Evolutionary conservation across 495 filamentous ascomycete species (phyloP).

Genomic region (Aspergillus funiculosus): DNA sequence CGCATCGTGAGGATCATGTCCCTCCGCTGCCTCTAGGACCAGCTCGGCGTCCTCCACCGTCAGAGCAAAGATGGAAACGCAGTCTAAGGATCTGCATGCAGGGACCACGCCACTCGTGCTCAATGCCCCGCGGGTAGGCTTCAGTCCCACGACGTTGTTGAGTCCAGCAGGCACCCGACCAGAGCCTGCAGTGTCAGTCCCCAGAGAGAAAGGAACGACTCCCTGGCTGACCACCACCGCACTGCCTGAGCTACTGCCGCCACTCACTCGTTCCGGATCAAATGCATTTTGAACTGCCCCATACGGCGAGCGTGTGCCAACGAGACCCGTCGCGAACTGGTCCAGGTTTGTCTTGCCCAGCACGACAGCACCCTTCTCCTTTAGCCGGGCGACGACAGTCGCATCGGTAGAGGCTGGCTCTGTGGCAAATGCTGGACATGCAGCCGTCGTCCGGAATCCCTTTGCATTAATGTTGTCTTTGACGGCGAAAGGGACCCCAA

Average conservation of each 20-base stretch:
- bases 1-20: constrained; percentile 48
- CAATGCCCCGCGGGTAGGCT: constrained; percentile 60
- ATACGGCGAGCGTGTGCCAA: constrained; percentile 57
- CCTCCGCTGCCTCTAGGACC: constrained; percentile 51
- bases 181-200: constrained; percentile 62
- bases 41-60: constrained; percentile 47
- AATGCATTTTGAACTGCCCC: constrained; percentile 31
- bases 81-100: constrained; percentile 44
- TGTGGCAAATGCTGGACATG: constrained; percentile 50
- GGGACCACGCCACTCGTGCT: constrained; percentile 53
- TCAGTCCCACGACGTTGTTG: constrained; percentile 62
- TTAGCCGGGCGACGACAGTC: constrained; percentile 18
- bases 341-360: constrained; percentile 66
- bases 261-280: constrained; percentile 10
- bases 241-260: constrained; percentile 17
- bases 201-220: constrained; percentile 57
- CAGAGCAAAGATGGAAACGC: constrained; percentile 51
- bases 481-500: constrained; percentile 57
- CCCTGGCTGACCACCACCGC: constrained; percentile 26
- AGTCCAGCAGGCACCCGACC: constrained; percentile 57
- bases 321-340: constrained; percentile 60
- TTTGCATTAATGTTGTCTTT: constrained; percentile 61
- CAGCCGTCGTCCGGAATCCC: constrained; percentile 53
- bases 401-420: constrained; percentile 35
- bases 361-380: constrained; percentile 50